These are phyloP conservation scores for Ramularia endophylla DNA, from an alignment of 2,329 filamentous ascomycete genomes.

Conservation along the genomic window DNA sequence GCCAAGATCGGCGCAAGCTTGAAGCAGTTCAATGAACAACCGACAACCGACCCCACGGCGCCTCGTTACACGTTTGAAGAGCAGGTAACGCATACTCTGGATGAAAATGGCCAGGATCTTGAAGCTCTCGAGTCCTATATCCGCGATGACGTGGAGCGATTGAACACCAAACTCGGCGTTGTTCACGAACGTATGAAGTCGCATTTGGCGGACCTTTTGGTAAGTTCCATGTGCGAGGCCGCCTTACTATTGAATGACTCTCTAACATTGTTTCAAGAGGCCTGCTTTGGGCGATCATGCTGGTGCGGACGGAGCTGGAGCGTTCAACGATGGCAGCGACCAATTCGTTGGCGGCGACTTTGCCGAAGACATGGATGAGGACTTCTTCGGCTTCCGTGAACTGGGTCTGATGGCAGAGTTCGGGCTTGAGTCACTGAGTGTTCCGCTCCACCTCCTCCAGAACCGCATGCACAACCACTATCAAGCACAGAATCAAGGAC, in stretches of 20 bases:
- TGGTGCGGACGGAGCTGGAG: conserved; percentile 75
- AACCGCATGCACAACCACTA: conserved; percentile 82
- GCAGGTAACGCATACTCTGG: conserved; percentile 76
- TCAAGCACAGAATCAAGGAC: conserved; percentile 66
- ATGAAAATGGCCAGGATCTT: conserved; percentile 77
- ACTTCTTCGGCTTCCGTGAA: conserved; percentile 98
- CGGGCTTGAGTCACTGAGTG: conserved; percentile 77
- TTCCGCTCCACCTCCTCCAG: conserved; percentile 90
- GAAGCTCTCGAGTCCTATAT: conserved; percentile 78
- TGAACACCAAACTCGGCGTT: conserved; percentile 68
- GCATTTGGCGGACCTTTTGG: conserved; percentile 83
- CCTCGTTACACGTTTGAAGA: conserved; percentile 77
- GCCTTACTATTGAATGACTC: not conserved
- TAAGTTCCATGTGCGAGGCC: conserved; percentile 18
- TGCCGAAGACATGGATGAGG: conserved; percentile 93
- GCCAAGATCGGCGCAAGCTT: conserved; percentile 74
- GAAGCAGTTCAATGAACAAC: conserved; percentile 75
- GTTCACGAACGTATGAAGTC: conserved; percentile 94
- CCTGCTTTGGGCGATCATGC: conserved; percentile 73
- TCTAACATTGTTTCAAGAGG: conserved; percentile 43
- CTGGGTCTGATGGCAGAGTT: conserved; percentile 89
- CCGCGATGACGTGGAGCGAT: conserved; percentile 86
- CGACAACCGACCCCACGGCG: conserved; percentile 49
- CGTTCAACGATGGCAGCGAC: conserved; percentile 94
- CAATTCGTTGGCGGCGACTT: conserved; percentile 97